Evolutionary conservation across 176 grass and related monocot species (phyloP), one percentile per base, ranked within the genome.

Genomic region (Oropetium thomaeum): DNA sequence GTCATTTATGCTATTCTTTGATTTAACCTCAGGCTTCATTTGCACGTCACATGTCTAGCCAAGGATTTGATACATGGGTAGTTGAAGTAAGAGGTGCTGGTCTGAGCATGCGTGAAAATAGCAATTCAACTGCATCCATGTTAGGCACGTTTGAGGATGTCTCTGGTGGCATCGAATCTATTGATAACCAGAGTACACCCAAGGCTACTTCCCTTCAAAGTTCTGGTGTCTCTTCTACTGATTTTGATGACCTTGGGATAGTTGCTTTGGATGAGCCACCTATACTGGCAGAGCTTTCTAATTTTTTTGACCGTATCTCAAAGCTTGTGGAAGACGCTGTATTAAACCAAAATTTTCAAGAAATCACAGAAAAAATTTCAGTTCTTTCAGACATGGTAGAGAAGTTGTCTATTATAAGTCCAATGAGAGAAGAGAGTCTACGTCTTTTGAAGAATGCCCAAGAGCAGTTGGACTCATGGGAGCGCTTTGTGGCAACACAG

Each of bases 21-120:
- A 49, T 76, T 63, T 63, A 23, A 8, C 20, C 70, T 62, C 78
- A 96, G 92, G 92, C 85, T 74, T 96, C 92, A 62, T 96, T 96
- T 63, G 92, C 92, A 5, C 92, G 80, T 32, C 83, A 96, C 71
- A 96, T 96, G 92, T 83, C 83, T 77, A 86, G 72, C 53, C 85
- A 96, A 86, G 88, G 92, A 54, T 96, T 91, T 62, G 92, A 96
- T 77, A 91, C 88, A 27, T 96, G 92, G 88, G 82, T 96, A 23
- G 85, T 91, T 64, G 92, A 96, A 96, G 86, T 89, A 33, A 84
- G 92, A 41, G 92, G 92, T 58, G 88, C 88, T 29, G 92, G 92
- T 74, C 76, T 96, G 70, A 96, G 92, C 47, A 74, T 52, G 37
- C 86, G 69, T 27, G 73, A 71, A 41, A 55, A 53, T 62, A 44